A percentile compares a stretch with the other conserved stretches of the same genome.
Evolutionary conservation across 2,329 filamentous ascomycete genomes (phyloP).

Genomic region (Colletotrichum chlorophyti): DNA sequence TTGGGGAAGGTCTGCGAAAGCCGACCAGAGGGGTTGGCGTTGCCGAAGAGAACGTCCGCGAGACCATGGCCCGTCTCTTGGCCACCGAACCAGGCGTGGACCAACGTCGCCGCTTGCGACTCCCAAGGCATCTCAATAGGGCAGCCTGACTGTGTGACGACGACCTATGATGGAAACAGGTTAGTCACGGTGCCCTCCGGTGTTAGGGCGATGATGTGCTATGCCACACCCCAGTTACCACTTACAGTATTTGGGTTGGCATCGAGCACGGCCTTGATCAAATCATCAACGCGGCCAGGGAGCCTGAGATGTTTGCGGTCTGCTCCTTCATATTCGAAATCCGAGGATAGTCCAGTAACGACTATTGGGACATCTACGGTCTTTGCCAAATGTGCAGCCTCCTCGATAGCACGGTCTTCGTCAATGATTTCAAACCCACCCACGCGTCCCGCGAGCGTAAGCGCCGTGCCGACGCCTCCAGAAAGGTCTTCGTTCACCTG

Average conservation of each 20-base stretch:
- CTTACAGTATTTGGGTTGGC: constrained; percentile 71
- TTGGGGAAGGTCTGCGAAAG: constrained; percentile 77
- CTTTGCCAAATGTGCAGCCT: constrained; percentile 71
- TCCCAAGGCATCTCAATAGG: constrained; percentile 77
- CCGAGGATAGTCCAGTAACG: constrained; percentile 77
- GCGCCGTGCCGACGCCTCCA: constrained; percentile 32
- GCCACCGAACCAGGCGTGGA: constrained; percentile 88
- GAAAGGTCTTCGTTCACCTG: constrained; percentile 31
- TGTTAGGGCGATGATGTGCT: not conserved
- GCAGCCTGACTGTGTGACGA: constrained; percentile 81
- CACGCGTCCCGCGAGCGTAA: constrained; percentile 48
- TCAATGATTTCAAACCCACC: constrained; percentile 66
- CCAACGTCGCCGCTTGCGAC: constrained; percentile 59
- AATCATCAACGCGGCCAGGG: constrained; percentile 72
- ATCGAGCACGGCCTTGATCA: constrained; percentile 70
- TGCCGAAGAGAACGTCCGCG: constrained; percentile 78
- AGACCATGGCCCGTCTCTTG: constrained; percentile 85
- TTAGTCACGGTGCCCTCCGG: constrained; percentile 41
- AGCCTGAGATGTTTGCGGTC: constrained; percentile 82
- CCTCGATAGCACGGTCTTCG: constrained; percentile 63
- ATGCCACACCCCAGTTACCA: too few species aligned
- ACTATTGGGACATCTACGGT: constrained; percentile 78
- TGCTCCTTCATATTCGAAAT: constrained; percentile 82
- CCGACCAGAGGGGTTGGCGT: constrained; percentile 77
- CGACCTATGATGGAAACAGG: constrained; percentile 40